Evolutionary conservation across 805 yeast genomes (phyloP).

Genomic region (Lipomyces lipofer): DNA sequence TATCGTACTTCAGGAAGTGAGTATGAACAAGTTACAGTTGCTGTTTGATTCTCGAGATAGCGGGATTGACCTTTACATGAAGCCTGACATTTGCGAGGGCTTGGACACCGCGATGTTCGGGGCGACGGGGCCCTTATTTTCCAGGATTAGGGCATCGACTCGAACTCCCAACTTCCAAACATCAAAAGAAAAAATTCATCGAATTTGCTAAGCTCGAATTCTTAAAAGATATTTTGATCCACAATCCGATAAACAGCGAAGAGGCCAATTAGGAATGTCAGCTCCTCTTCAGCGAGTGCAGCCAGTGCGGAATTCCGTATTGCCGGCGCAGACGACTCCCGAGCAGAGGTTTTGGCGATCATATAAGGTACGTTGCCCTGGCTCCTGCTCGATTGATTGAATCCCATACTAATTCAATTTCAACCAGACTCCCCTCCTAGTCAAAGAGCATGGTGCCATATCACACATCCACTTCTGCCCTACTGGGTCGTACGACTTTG

Average conservation of each 20-base stretch:
- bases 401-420: no score
- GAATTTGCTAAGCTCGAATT: no score
- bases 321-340: slow-evolving; percentile 83
- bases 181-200: slow-evolving; percentile 5
- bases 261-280: no score
- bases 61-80: no score
- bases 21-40: no score
- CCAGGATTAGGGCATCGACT: slow-evolving; percentile 2
- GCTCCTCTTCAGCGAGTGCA: slow-evolving; percentile 65
- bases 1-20: not conserved
- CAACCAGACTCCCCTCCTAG: slow-evolving; percentile 71
- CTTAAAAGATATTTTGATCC: not conserved
- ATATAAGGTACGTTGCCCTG: slow-evolving; percentile 49
- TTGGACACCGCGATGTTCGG: no score
- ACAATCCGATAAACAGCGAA: not conserved
- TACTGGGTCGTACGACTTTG: slow-evolving; percentile 82
- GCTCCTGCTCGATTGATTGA: no score
- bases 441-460: slow-evolving; percentile 91
- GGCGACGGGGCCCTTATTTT: not conserved
- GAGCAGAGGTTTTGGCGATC: slow-evolving; percentile 95
- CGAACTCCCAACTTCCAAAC: slow-evolving; percentile 8
- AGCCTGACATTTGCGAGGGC: no score
- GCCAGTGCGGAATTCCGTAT: slow-evolving; percentile 67
- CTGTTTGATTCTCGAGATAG: no score
- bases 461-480: slow-evolving; percentile 88